These are phyloP conservation scores for Yamagishiella unicocca DNA, from an alignment of 139 green algal genomes.

Conservation along the genomic window DNA sequence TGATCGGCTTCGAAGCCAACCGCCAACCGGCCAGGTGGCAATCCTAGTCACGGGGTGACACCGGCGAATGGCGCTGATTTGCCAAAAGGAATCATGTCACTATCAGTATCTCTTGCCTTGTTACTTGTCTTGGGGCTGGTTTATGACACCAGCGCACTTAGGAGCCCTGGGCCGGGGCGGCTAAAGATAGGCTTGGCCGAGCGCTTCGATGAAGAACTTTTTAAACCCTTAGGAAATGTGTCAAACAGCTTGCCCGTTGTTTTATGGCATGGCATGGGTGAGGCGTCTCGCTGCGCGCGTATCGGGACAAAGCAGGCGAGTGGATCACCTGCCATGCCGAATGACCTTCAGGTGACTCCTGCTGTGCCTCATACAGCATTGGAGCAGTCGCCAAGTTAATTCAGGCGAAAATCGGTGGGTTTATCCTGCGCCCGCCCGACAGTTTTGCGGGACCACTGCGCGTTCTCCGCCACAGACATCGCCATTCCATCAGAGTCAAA, in stretches of 20 bases:
- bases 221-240: not conserved
- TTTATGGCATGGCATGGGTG: conserved; percentile 76
- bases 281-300: not conserved
- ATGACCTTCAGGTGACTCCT: conserved; percentile 66
- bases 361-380: conserved; percentile 67
- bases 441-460: no score
- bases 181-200: not conserved
- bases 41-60: no score
- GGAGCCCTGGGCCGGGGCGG: no score
- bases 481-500: no score
- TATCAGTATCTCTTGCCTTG: no score
- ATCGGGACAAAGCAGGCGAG: not conserved
- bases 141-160: no score
- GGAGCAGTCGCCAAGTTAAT: conserved; percentile 72
- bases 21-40: no score
- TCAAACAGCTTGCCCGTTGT: conserved; percentile 61
- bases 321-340: not conserved
- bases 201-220: not conserved
- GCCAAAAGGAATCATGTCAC: no score
- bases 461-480: no score
- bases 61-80: no score
- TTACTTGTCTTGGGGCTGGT: no score
- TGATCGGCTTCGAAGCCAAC: no score
- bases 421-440: not conserved
- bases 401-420: conserved; percentile 59